phyloP scores from a whole-genome alignment of 176 grass and related monocot genomes.

The Tuctoria greenei region DNA sequence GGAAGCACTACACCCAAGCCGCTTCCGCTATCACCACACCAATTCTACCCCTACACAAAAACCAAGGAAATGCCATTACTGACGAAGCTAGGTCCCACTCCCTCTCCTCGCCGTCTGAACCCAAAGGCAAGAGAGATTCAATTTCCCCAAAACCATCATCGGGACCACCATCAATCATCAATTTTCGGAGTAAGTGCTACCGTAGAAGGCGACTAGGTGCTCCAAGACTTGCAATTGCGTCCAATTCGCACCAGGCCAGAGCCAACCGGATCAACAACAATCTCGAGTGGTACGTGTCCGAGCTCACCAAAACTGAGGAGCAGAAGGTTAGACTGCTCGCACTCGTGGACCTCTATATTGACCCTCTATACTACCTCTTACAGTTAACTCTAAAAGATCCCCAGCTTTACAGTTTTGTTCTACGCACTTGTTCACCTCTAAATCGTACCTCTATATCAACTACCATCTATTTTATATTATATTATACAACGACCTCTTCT shows the following conservation, averaged over 20 bases:
- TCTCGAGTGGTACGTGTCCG: conserved; percentile 13
- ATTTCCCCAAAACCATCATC: neutral
- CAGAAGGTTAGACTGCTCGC: too few species aligned
- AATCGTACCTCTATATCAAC: too few species aligned
- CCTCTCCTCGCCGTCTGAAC: conserved; percentile 21
- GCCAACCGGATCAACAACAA: neutral
- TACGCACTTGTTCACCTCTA: too few species aligned
- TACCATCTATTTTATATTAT: too few species aligned
- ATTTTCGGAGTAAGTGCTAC: neutral
- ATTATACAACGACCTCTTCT: too few species aligned
- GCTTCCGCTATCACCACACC: conserved; percentile 11
- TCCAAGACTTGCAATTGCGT: conserved; percentile 33
- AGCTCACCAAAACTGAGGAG: conserved; percentile 48
- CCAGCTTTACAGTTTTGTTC: too few species aligned
- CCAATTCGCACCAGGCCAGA: conserved; percentile 49
- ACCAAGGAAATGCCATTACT: conserved; percentile 12
- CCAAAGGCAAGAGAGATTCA: conserved; percentile 28
- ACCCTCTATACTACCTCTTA: too few species aligned
- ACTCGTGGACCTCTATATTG: too few species aligned
- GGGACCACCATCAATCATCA: neutral
- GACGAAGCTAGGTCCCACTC: conserved; percentile 1
- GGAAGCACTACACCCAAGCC: conserved; percentile 41
- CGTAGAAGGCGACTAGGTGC: neutral
- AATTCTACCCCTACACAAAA: conserved; percentile 40
- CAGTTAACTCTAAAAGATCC: too few species aligned